Base-by-base conservation (phyloP, 805 yeast species). In the Lachancea lanzarotensis region DNA sequence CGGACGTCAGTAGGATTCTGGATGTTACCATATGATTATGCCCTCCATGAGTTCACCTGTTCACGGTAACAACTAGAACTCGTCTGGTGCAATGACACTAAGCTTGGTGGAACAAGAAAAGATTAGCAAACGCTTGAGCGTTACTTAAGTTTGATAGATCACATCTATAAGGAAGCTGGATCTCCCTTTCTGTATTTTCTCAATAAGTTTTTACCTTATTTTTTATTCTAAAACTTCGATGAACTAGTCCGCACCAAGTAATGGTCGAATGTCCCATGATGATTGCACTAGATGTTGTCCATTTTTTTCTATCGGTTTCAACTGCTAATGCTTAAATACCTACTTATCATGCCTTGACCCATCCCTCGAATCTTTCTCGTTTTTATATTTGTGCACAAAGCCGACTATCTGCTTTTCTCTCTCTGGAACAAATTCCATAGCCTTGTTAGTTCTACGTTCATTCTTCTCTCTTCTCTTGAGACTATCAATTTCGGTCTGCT, bases 361-460 rank as follows among this genome's bases (percentile, higher is more conserved):
- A 45, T 20, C 42, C 42, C 6, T 33, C 48, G 47, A 48, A 39
- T 52, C 53, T 13, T 51, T 52, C 17, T 51, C 52, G 17, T 64
- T 68, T 30, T 71, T 67, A 41, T 76, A 77, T 53, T 81, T 76
- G 55, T 82, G 78, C 6, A 86, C 93, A 32, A 83, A 78, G 8
- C 91, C 93, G 42, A 89, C 76, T 53, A 93, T 81, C 62, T 90
- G 98, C 69, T 85, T 87, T 60, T 81, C 81, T 55, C 96, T 78
- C 67, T 90, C 97, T 22, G 84, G 72, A 42, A 70, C 72, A 59
- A 71, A 75, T 11, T 81, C 79, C 54, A 71, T 74, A 32, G 76
- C 59, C 65, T 79, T 86, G 53, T 84, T 78, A 59, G 88, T 87
- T 59, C 82, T 78, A 60, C 95, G 80, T 54, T 82, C 82, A 60